These are phyloP conservation scores for Ceratocystis lukuohia DNA, from an alignment of 2,329 filamentous ascomycete genomes.

Conservation along the genomic window DNA sequence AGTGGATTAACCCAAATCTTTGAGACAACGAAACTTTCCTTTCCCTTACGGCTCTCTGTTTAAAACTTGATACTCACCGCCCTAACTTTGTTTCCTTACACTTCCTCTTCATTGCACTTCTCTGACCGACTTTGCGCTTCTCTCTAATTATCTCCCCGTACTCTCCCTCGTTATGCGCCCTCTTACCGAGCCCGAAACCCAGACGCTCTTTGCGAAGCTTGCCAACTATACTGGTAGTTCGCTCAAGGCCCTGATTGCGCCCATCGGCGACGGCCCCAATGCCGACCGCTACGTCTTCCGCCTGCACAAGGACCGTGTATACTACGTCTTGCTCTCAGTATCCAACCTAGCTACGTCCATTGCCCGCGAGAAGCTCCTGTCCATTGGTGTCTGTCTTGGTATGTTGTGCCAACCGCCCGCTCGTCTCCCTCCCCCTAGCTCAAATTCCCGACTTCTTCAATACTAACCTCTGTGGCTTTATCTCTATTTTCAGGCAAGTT, in stretches of 20 bases:
- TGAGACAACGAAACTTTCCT: not conserved
- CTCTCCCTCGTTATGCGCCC: constrained; percentile 50
- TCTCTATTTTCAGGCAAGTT: constrained; percentile 54
- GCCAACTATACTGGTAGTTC: constrained; percentile 85
- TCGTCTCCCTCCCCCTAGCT: not conserved
- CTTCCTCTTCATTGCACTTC: not conserved
- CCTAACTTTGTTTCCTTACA: not conserved
- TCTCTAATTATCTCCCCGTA: constrained; percentile 4
- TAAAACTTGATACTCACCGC: not conserved
- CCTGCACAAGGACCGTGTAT: constrained; percentile 68
- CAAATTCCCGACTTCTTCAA: not conserved
- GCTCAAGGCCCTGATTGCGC: constrained; percentile 70
- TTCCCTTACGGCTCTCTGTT: not conserved
- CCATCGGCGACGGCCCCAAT: constrained; percentile 51
- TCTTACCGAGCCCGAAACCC: constrained; percentile 65
- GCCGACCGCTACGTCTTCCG: constrained; percentile 77
- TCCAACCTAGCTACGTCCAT: constrained; percentile 86
- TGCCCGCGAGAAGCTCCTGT: constrained; percentile 66
- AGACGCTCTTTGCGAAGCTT: constrained; percentile 80
- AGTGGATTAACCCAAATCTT: constrained; percentile 8
- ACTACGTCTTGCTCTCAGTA: constrained; percentile 80
- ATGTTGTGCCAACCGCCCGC: constrained; percentile 20
- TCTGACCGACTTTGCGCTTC: not conserved
- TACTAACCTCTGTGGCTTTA: not conserved
- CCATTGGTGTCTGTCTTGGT: constrained; percentile 74